These are phyloP conservation scores for Fusarium abutilonis DNA, from an alignment of 2,329 filamentous ascomycete genomes.

Conservation along the genomic window DNA sequence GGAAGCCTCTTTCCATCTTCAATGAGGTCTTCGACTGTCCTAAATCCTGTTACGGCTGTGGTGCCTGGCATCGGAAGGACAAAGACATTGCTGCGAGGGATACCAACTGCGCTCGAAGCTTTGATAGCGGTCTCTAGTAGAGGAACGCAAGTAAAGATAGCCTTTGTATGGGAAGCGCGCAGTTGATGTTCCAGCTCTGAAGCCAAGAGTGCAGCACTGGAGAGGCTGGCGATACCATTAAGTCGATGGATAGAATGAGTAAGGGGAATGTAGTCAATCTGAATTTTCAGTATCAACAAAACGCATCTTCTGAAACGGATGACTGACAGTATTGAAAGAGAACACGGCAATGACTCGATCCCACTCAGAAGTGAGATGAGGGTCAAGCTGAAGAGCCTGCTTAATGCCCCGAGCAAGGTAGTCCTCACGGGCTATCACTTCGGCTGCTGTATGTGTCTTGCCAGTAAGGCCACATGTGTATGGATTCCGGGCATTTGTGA, in stretches of 20 bases:
- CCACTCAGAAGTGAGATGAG: constrained; percentile 77
- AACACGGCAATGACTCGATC: constrained; percentile 82
- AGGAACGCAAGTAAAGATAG: constrained; percentile 75
- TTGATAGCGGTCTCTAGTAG: constrained; percentile 70
- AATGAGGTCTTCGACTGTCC: constrained; percentile 73
- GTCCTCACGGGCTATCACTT: constrained; percentile 73
- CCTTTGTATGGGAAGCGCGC: constrained; percentile 72
- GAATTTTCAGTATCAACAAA: neutral
- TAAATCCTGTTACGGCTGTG: constrained; percentile 55
- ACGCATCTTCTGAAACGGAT: constrained; percentile 23
- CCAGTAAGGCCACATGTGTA: constrained; percentile 82
- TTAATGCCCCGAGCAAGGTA: constrained; percentile 71
- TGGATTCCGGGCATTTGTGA: constrained; percentile 71
- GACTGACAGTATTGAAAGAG: constrained; percentile 74
- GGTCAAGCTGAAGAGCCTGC: constrained; percentile 70
- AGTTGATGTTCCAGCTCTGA: constrained; percentile 77
- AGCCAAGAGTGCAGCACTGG: constrained; percentile 77
- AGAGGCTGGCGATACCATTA: constrained; percentile 75
- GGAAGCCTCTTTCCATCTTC: constrained; percentile 64
- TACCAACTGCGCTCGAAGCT: constrained; percentile 69
- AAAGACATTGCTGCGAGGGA: constrained; percentile 72
- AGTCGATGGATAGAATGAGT: constrained; percentile 78
- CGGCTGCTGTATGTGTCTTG: constrained; percentile 67
- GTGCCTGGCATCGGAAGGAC: constrained; percentile 70
- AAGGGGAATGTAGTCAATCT: constrained; percentile 79